phyloP scores from a whole-genome alignment of 2,329 filamentous ascomycete species.

The Hansfordia pulvinata region DNA sequence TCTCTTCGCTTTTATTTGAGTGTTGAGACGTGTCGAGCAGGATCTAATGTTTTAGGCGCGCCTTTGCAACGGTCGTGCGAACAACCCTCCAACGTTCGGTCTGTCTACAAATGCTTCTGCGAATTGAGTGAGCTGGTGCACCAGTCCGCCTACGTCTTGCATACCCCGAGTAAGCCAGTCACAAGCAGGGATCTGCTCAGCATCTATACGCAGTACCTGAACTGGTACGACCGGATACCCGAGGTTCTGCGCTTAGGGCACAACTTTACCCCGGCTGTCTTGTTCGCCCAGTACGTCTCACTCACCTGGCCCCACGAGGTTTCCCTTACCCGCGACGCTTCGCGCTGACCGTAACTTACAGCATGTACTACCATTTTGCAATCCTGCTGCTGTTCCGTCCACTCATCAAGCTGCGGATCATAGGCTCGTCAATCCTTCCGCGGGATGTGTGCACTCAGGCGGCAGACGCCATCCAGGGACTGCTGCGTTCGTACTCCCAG shows the following conservation, averaged over 20 bases:
- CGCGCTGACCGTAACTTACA: neutral
- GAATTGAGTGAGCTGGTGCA: constrained; percentile 63
- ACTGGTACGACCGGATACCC: constrained; percentile 59
- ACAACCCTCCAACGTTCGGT: constrained; percentile 54
- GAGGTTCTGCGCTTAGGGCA: constrained; percentile 49
- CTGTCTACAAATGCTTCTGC: constrained; percentile 55
- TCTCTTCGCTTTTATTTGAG: neutral
- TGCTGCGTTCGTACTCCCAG: constrained; percentile 41
- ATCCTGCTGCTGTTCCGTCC: constrained; percentile 65
- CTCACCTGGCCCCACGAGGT: neutral
- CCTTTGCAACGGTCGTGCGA: constrained; percentile 40
- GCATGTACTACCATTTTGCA: constrained; percentile 56
- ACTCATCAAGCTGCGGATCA: constrained; percentile 50
- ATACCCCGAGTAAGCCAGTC: constrained; percentile 52
- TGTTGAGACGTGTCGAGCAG: constrained; percentile 2
- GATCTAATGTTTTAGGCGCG: constrained; percentile 22
- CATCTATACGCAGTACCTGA: constrained; percentile 54
- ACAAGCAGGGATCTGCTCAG: constrained; percentile 49
- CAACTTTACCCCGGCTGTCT: constrained; percentile 59
- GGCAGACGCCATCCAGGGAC: constrained; percentile 43
- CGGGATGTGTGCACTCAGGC: constrained; percentile 52
- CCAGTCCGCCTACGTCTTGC: constrained; percentile 57
- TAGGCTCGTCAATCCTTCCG: constrained; percentile 49
- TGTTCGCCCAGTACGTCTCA: constrained; percentile 56
- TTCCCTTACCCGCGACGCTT: neutral